These are phyloP conservation scores for Pythium rishiriense DNA, from an alignment of 352 stramenopile species.

Conservation along the genomic window DNA sequence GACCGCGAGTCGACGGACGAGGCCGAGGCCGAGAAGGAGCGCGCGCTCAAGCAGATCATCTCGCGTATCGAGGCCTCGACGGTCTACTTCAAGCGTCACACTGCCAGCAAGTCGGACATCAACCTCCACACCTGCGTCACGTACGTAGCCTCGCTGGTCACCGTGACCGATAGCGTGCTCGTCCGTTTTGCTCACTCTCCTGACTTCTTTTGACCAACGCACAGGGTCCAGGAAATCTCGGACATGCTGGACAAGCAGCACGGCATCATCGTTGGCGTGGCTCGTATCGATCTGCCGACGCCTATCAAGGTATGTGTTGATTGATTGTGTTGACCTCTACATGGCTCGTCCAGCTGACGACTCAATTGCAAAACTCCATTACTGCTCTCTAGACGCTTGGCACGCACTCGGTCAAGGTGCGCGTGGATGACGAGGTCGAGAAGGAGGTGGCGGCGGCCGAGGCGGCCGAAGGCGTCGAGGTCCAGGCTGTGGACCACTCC, in stretches of 20 bases:
- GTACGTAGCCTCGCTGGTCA: slow-evolving; percentile 22
- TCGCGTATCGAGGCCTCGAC: slow-evolving; percentile 57
- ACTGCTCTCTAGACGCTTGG: slow-evolving; percentile 49
- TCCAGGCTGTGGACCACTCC: slow-evolving; percentile 45
- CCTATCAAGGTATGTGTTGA: slow-evolving; percentile 80
- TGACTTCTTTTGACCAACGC: too few species aligned
- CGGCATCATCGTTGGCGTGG: slow-evolving; percentile 77
- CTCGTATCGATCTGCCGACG: slow-evolving; percentile 67
- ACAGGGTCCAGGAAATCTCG: slow-evolving; percentile 78
- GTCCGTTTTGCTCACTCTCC: not conserved
- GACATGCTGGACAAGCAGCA: slow-evolving; percentile 86
- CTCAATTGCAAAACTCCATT: not conserved
- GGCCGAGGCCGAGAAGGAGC: slow-evolving; percentile 54
- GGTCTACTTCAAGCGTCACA: slow-evolving; percentile 83
- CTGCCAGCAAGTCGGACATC: slow-evolving; percentile 53
- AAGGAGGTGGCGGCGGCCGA: slow-evolving; percentile 58
- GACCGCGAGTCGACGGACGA: slow-evolving; percentile 60
- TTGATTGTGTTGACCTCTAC: not conserved
- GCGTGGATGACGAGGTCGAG: slow-evolving; percentile 77
- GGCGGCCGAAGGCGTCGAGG: slow-evolving; percentile 26
- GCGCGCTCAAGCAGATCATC: slow-evolving; percentile 63
- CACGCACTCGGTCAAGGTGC: slow-evolving; percentile 79
- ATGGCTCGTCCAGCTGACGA: too few species aligned
- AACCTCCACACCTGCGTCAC: slow-evolving; percentile 73
- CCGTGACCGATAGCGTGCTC: not conserved